Evolutionary conservation across 495 filamentous ascomycete species (phyloP).

Genomic region (Rostrohypoxylon terebratum): DNA sequence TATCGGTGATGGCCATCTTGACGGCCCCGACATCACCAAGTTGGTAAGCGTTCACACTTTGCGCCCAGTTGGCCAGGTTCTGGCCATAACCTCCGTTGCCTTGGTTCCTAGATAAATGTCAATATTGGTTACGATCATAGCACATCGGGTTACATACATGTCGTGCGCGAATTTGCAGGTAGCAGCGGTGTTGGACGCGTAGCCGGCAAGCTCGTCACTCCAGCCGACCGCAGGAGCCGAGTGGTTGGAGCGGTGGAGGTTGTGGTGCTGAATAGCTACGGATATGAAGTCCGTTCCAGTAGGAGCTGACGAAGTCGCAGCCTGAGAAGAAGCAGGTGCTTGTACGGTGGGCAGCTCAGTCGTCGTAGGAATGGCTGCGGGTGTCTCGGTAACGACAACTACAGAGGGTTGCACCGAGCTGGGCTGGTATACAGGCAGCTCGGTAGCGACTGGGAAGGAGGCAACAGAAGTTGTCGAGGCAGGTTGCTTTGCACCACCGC

Average conservation of each 20-base stretch:
- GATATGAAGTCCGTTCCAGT: slow-evolving; percentile 55
- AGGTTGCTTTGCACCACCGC: slow-evolving; percentile 20
- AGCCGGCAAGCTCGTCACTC: slow-evolving; percentile 69
- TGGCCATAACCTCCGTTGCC: slow-evolving; percentile 80
- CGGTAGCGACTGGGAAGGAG: slow-evolving; percentile 25
- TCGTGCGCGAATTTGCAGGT: slow-evolving; percentile 80
- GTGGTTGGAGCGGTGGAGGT: slow-evolving; percentile 87
- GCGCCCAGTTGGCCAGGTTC: slow-evolving; percentile 74
- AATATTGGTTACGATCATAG: slow-evolving; percentile 34
- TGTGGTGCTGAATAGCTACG: slow-evolving; percentile 77
- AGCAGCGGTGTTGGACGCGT: slow-evolving; percentile 61
- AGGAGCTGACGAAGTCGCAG: background rate
- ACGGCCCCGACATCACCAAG: slow-evolving; percentile 60
- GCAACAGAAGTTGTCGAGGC: background rate
- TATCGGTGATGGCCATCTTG: slow-evolving; percentile 73
- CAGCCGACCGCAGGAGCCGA: slow-evolving; percentile 73
- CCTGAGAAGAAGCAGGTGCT: slow-evolving; percentile 3
- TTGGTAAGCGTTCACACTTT: slow-evolving; percentile 40
- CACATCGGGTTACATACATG: slow-evolving; percentile 67
- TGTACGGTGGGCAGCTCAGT: background rate
- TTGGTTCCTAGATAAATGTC: slow-evolving; percentile 52
- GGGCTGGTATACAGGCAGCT: slow-evolving; percentile 26
- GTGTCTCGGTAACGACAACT: slow-evolving; percentile 43
- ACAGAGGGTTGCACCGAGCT: slow-evolving; percentile 14
- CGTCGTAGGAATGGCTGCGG: slow-evolving; percentile 22